Base-by-base conservation (phyloP, 345 rosid species). In the Acer campestre region DNA sequence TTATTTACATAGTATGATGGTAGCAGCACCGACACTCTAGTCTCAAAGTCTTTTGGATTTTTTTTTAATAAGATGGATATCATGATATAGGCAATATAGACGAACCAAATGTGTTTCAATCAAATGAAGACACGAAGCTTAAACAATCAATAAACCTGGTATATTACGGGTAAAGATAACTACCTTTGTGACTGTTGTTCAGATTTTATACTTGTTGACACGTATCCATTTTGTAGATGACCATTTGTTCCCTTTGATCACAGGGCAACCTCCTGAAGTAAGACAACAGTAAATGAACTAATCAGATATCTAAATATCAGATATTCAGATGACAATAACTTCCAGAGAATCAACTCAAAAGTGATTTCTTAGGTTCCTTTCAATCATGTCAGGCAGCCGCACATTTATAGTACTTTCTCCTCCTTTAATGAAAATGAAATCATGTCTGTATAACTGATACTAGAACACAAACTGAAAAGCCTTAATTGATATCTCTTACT, bases 161-260 rank as follows among this genome's bases (percentile, higher is more conserved):
- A 53, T 53, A 16, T 67, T 70, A 55, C 74, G 82, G 31, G 66
- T 76, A 69, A 18, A 66, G 35, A 68, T 25, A 61, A 63, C 79
- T 79, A 89, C 93, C 89, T 85, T 75, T 23, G 48, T 10, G 75
- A 46, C 38, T 13, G 35, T 74, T 17, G 63, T 70, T 92, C 75
- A 93, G 80, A 65, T 85, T 78, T 80, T 86, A 81, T 91, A 93
- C 83, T 95, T 96, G 11, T 85, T 88, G 61, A 95, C 89, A 29
- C 94, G 97, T 79, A 95, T 75, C 98, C 99, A 95, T 77, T 95
- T 95, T 61, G 99, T 95, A 6, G 98, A 90, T 73, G 99, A 95
- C 99, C 99, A 95, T 80, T 95, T 93, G 83, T 93, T 92, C 79
- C 99, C 99, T 82, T 75, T 88, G 75, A 95, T 91, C 67, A 95